Percentiles rank a stretch among this genome's conserved stretches.
phyloP scores from a whole-genome alignment of 306 rosid genomes.

The Corylus avellana region DNA sequence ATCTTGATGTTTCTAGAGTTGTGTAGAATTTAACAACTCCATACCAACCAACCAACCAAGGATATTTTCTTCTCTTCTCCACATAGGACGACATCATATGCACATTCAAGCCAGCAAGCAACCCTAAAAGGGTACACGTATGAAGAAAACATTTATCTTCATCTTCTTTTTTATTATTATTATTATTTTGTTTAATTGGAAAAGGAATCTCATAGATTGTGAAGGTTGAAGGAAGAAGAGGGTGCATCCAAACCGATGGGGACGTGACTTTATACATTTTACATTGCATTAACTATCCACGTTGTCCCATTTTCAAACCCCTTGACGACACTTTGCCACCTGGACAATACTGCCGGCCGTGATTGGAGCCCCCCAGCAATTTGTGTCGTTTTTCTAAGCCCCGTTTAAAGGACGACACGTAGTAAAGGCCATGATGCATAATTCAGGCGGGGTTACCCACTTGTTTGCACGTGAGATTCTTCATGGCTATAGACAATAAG shows the following conservation, averaged over 20 bases:
- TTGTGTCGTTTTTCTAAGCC: conserved; percentile 6
- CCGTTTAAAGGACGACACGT: conserved; percentile 18
- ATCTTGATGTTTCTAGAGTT: conserved; percentile 10
- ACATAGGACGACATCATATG: not conserved
- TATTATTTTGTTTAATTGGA: not conserved
- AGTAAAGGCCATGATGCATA: not conserved
- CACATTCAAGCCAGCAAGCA: too few relatives aligned
- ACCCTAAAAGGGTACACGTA: not conserved
- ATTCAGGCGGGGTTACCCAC: not conserved
- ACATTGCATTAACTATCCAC: not conserved
- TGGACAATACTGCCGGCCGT: not conserved
- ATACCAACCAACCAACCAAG: not conserved
- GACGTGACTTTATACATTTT: conserved; percentile 1
- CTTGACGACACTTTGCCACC: not conserved
- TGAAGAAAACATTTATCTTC: not conserved
- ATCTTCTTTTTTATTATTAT: not conserved
- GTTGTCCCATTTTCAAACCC: conserved; percentile 5
- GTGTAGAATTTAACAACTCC: not conserved
- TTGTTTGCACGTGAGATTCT: not conserved
- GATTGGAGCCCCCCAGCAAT: not conserved
- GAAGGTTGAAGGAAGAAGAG: conserved; percentile 11
- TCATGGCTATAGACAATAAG: not conserved
- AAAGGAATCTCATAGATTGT: not conserved
- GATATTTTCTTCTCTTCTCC: not conserved
- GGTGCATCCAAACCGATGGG: conserved; percentile 14